Conservation (phyloP, 768 basidiomycete genomes). For the Leucocoprinus birnbaumii region DNA sequence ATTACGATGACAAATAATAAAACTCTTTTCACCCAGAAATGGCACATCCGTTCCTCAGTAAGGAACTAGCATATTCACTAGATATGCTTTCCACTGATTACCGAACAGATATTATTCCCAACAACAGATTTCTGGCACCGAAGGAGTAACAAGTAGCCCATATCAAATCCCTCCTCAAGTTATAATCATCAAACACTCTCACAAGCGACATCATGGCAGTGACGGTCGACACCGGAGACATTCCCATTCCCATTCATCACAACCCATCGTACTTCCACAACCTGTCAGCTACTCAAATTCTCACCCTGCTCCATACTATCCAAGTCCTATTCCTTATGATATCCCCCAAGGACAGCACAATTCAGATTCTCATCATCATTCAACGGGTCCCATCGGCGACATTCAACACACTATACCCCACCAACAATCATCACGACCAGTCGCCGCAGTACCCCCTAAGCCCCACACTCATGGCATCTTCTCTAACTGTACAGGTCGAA, state of each 20-base stretch:
- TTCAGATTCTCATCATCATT: conserved; percentile 5
- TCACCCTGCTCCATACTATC: conserved; percentile 6
- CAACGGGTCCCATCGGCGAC: neutral
- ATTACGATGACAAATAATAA: too few species aligned
- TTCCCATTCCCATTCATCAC: conserved; percentile 18
- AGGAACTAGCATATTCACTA: too few species aligned
- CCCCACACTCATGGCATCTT: conserved; percentile 50
- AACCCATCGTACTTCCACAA: conserved; percentile 11
- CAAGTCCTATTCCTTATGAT: conserved; percentile 6
- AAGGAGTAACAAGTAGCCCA: neutral
- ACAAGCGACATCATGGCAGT: conserved; percentile 20
- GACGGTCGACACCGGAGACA: conserved; percentile 10
- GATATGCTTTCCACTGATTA: conserved; percentile 5
- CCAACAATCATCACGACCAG: conserved; percentile 10
- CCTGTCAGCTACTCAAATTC: conserved; percentile 16
- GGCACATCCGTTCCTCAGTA: too few species aligned
- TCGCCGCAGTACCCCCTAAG: conserved; percentile 12
- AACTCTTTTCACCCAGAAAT: neutral
- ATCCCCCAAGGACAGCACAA: conserved; percentile 2
- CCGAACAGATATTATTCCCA: conserved; percentile 12
- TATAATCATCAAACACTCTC: conserved; percentile 23
- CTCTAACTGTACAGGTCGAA: conserved; percentile 74
- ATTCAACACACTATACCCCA: neutral
- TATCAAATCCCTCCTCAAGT: conserved; percentile 15
- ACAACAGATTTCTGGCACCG: neutral